Conservation (phyloP, 169 alveolate genomes). For the Prorocentrum cordatum region DNA sequence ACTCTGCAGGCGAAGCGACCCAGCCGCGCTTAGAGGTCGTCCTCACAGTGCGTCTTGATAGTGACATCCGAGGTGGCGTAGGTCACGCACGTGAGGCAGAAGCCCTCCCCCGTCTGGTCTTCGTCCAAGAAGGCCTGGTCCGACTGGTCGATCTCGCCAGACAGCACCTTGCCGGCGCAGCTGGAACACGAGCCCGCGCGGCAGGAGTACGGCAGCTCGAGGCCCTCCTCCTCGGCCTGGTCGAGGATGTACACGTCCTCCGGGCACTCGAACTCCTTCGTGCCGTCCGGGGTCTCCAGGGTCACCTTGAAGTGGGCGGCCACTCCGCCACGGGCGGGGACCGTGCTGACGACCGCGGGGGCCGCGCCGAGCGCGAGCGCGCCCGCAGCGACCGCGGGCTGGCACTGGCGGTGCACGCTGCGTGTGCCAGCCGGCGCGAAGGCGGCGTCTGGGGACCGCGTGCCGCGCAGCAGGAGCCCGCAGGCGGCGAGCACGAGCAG, state of each 20-base stretch:
- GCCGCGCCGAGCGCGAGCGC: constrained; percentile 40
- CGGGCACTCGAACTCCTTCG: constrained; percentile 9
- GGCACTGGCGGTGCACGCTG: constrained; percentile 23
- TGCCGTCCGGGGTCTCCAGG: constrained; percentile 13
- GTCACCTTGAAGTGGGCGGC: constrained; percentile 63
- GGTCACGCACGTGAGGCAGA: constrained; percentile 35
- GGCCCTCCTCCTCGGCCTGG: constrained; percentile 43
- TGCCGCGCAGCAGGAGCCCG: too few relatives aligned
- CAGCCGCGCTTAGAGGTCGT: constrained; percentile 14
- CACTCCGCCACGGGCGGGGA: constrained; percentile 28
- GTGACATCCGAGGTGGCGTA: constrained; percentile 49
- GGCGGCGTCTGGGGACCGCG: too few relatives aligned
- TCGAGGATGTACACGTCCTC: constrained; percentile 38
- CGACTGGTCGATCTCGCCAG: constrained; percentile 43
- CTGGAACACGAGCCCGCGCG: constrained; percentile 58
- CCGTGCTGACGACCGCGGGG: constrained; percentile 31
- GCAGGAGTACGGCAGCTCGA: constrained; percentile 53
- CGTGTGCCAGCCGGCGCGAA: too few relatives aligned
- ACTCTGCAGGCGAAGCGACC: too few relatives aligned
- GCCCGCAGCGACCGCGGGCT: background rate
- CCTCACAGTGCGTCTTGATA: constrained; percentile 62
- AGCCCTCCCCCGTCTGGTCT: constrained; percentile 54
- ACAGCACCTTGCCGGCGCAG: constrained; percentile 56
- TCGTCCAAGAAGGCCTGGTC: constrained; percentile 64
- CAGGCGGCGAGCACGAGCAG: too few relatives aligned